phyloP scores from a whole-genome alignment of 192 early-diverging fungal genomes.

The Coemansia guatemalensis region DNA sequence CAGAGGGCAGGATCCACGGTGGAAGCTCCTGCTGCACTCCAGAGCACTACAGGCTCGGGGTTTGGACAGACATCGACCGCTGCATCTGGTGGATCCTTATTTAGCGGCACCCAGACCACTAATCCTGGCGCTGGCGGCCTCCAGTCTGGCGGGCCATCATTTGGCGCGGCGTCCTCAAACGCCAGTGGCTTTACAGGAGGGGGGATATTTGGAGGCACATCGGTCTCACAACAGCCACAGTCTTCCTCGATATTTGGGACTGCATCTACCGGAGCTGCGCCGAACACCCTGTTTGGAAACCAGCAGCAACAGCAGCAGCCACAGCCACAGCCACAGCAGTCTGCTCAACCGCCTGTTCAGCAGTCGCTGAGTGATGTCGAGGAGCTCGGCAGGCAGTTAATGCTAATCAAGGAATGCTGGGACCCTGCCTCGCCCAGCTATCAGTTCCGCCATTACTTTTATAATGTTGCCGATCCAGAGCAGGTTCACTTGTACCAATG shows the following conservation, averaged over 20 bases:
- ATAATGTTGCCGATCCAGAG: slow-evolving; percentile 88
- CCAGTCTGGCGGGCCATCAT: slow-evolving; percentile 24
- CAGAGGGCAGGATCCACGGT: slow-evolving; percentile 32
- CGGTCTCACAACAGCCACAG: slow-evolving; percentile 19
- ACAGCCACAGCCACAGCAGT: slow-evolving; percentile 51
- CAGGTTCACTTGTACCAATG: slow-evolving; percentile 78
- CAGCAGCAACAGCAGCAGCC: slow-evolving; percentile 37
- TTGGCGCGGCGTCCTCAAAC: slow-evolving; percentile 1
- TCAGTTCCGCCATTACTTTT: slow-evolving; percentile 93
- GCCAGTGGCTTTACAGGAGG: neutral
- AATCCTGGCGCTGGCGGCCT: slow-evolving; percentile 8
- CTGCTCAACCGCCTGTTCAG: slow-evolving; percentile 3
- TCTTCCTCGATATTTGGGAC: slow-evolving; percentile 28
- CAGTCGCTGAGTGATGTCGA: slow-evolving; percentile 32
- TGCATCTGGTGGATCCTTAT: slow-evolving; percentile 10
- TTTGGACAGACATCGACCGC: slow-evolving; percentile 19
- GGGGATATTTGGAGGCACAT: slow-evolving; percentile 13
- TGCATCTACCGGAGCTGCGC: neutral
- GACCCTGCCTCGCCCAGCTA: slow-evolving; percentile 74
- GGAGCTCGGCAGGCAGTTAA: slow-evolving; percentile 61
- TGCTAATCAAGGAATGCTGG: slow-evolving; percentile 72
- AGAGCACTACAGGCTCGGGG: neutral
- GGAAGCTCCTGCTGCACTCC: slow-evolving; percentile 12
- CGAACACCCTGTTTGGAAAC: slow-evolving; percentile 14
- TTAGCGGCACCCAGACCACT: slow-evolving; percentile 14